Percentiles rank a stretch among this genome's conserved stretches.
Evolutionary conservation across 768 basidiomycete genomes (phyloP).

Genomic region (Pseudohyphozyma bogoriensis): DNA sequence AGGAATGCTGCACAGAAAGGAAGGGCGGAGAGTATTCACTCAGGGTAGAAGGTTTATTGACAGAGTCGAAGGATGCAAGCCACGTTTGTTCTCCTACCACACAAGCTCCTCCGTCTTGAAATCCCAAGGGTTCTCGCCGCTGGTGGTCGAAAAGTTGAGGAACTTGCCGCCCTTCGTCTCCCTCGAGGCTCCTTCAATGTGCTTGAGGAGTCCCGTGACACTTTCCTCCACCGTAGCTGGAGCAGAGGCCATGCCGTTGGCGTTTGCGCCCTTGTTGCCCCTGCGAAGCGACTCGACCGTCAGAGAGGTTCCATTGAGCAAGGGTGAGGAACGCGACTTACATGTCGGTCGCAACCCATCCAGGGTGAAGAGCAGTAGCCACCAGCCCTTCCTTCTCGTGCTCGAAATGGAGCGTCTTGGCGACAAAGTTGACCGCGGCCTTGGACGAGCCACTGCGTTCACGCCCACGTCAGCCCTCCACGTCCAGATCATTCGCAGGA

Average conservation of each 20-base stretch:
- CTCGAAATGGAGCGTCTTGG: constrained; percentile 9
- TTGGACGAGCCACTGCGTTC: constrained; percentile 21
- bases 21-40: too few relatives aligned
- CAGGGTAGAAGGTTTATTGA: too few relatives aligned
- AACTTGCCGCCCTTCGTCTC: constrained; percentile 1
- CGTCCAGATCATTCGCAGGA: neutral
- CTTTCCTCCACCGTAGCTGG: constrained; percentile 7
- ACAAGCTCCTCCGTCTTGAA: too few relatives aligned
- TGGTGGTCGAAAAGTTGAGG: neutral
- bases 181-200: neutral
- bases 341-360: constrained; percentile 9
- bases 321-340: too few relatives aligned
- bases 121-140: neutral
- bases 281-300: too few relatives aligned
- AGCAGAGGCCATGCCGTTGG: neutral
- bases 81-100: too few relatives aligned
- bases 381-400: neutral
- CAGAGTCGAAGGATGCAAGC: too few relatives aligned
- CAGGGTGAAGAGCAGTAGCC: constrained; percentile 3
- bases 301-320: neutral
- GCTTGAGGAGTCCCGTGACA: neutral
- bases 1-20: too few relatives aligned
- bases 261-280: neutral
- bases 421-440: constrained; percentile 27
- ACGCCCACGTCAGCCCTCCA: too few relatives aligned